Conservation (phyloP, 306 rosid species). For the Herpetospermum pedunculosum region DNA sequence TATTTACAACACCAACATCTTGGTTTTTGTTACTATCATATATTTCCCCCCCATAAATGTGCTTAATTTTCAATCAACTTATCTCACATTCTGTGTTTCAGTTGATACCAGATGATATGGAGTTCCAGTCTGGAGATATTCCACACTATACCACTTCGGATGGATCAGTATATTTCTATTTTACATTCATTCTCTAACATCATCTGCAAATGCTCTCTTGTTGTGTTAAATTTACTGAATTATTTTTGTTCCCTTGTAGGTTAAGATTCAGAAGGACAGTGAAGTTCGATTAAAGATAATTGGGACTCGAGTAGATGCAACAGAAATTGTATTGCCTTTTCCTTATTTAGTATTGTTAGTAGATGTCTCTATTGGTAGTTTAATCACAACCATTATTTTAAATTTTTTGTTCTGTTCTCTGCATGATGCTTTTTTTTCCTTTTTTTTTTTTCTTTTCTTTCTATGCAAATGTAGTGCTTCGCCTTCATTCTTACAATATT, state of each 20-base stretch:
- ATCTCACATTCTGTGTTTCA: slow-evolving; percentile 13
- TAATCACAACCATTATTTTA: neutral
- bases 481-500: neutral
- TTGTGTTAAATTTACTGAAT: slow-evolving; percentile 1
- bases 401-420: neutral
- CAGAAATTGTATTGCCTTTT: slow-evolving; percentile 66
- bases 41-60: neutral
- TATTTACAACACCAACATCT: neutral
- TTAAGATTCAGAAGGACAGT: slow-evolving; percentile 93
- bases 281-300: slow-evolving; percentile 95
- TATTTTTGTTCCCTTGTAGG: slow-evolving; percentile 37
- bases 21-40: neutral
- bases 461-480: neutral
- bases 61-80: too few species aligned
- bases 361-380: neutral
- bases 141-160: slow-evolving; percentile 95
- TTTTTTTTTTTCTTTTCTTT: too few species aligned
- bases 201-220: neutral
- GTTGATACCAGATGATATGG: slow-evolving; percentile 99
- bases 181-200: neutral
- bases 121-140: slow-evolving; percentile 87
- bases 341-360: neutral
- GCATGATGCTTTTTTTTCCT: neutral
- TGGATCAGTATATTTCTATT: slow-evolving; percentile 58
- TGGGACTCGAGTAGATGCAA: slow-evolving; percentile 93